These are phyloP conservation scores for Blepharisma japonicum DNA, from an alignment of 73 alveolate genomes.

Conservation along the genomic window DNA sequence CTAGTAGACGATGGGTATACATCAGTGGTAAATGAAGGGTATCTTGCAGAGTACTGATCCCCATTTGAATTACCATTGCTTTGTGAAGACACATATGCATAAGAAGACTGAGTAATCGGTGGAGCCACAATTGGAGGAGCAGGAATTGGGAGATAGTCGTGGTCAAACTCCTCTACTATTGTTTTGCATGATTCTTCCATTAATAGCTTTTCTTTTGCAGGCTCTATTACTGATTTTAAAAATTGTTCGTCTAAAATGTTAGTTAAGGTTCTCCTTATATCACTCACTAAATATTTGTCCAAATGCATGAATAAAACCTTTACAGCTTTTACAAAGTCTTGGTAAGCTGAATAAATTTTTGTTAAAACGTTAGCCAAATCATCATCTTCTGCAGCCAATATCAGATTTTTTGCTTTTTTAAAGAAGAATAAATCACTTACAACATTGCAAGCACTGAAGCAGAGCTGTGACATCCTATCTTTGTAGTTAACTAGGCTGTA, in stretches of 20 bases:
- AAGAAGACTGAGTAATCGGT: neutral
- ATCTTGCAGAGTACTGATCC: neutral
- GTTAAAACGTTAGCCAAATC: neutral
- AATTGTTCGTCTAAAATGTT: neutral
- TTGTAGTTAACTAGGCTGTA: neutral
- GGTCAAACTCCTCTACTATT: neutral
- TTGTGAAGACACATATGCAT: neutral
- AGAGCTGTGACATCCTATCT: neutral
- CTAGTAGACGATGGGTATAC: too few relatives aligned
- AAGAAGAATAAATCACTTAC: neutral
- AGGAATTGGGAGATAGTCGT: neutral
- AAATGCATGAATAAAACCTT: conserved; percentile 3
- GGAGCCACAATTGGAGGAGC: neutral
- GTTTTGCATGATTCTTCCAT: neutral
- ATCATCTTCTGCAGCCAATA: neutral
- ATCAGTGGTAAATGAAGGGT: too few relatives aligned
- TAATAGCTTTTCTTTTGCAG: neutral
- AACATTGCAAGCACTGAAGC: neutral
- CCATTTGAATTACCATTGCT: neutral
- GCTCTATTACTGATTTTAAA: neutral
- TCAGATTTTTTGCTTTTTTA: neutral
- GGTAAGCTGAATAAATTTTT: neutral
- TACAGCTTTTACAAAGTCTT: neutral
- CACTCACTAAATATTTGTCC: neutral
- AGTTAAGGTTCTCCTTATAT: neutral